A percentile compares a stretch with the other conserved stretches of the same genome.
Conservation (phyloP, 2,329 filamentous ascomycete genomes). For the Scytalidium sp. region DNA sequence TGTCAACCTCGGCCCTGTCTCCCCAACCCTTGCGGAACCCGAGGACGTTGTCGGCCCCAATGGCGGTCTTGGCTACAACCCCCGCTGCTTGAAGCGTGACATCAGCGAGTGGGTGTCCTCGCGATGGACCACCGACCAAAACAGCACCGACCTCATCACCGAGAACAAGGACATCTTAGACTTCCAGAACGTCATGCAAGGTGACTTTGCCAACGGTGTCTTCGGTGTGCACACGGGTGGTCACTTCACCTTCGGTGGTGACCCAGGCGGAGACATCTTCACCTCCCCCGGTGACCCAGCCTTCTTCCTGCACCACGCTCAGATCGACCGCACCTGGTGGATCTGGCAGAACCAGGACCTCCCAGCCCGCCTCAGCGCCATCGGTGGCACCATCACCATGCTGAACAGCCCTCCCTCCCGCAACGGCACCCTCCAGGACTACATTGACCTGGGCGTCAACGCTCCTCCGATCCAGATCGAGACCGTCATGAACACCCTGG, state of each 20-base stretch:
- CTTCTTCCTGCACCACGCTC: constrained; percentile 44
- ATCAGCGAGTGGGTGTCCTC: constrained; percentile 34
- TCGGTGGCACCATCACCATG: constrained; percentile 38
- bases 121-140: constrained; percentile 33
- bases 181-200: constrained; percentile 46
- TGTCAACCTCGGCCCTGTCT: constrained; percentile 46
- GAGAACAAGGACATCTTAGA: constrained; percentile 31
- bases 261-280: constrained; percentile 40
- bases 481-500: constrained; percentile 38
- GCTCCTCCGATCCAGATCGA: constrained; percentile 25
- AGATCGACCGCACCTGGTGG: constrained; percentile 45
- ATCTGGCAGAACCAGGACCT: constrained; percentile 47
- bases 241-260: constrained; percentile 41
- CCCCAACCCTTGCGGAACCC: constrained; percentile 26
- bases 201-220: constrained; percentile 28
- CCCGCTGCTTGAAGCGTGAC: constrained; percentile 41
- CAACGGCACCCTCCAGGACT: constrained; percentile 40
- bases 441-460: constrained; percentile 26
- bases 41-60: constrained; percentile 34
- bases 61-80: constrained; percentile 33
- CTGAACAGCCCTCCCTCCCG: constrained; percentile 37
- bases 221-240: constrained; percentile 38
- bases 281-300: constrained; percentile 42
- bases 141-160: constrained; percentile 36
- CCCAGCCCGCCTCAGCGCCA: constrained; percentile 22